Base-by-base conservation (phyloP, 192 early-diverging fungal genomes). In the Coemansia sp. region DNA sequence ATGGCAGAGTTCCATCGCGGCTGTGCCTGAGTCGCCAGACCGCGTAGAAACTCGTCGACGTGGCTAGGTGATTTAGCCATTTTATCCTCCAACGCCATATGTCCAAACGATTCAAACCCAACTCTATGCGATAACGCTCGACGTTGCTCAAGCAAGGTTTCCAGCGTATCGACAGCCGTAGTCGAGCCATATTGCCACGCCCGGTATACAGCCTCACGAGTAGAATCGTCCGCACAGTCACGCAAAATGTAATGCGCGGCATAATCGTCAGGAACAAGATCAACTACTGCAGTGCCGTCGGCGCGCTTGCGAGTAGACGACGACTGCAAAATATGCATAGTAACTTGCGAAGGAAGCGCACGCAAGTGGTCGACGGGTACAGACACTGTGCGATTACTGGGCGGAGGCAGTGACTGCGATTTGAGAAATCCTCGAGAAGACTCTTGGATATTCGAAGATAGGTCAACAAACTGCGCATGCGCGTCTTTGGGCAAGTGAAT, bases 11-110 rank as follows among this genome's bases (percentile, higher is more conserved):
- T 79, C 38, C 87, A 89, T 15, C 70, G 63, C 2, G 91, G 90
- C 43, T 64, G 63, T 41, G 93, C 87, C 20, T 83, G 84, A 34
- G 74, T 59, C 0, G 89, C 83, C 27, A 98, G 75, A 2, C 87
- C 88, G 29, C 88, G 79, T 63, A 99, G 75, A 68, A 99, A 99
- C n/a, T 86, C 76, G 12, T 90, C 77, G 9, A 99, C 96, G 47
- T 91, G 88, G 66, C 87, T 90, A 20, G 94, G 93, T 39, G 86
- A 89, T 58, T 86, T 85, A 6, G 91, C 95, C 97, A 99, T 99
- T 69, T 98, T 98, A 62, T 98, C 95, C 22, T 85, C 86, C 27
- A 99, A 78, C 39, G 87, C 88, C 85, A 95, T 86, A 61, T 96
- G 86, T 18, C 89, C 90, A 88, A 92, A 99, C 47, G 91, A 94